Evolutionary conservation across 2,329 filamentous ascomycete genomes (phyloP), one percentile per base, ranked within the genome.

Genomic region (Basipetospora sp.): DNA sequence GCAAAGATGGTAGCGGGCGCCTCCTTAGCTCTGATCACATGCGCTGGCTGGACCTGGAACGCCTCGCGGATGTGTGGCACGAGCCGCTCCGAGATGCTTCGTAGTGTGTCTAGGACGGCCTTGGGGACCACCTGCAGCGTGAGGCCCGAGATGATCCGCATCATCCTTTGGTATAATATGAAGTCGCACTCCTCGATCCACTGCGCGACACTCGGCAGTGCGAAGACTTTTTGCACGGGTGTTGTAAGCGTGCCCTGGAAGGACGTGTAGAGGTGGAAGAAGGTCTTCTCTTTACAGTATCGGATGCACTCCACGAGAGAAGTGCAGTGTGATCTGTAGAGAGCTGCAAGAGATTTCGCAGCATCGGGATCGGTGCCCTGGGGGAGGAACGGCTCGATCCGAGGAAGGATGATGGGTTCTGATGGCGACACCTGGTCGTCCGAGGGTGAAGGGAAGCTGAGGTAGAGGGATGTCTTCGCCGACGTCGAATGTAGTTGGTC

Each of bases 151-250:
- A 96, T 76, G 43, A 94, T 92, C 38, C 80, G 78, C 61, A 94
- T 86, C 81, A 96, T 94, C 47, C 87, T 86, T 55, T 96, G 86
- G 54, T 98, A 98, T 62, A 94, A 82, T 25, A 88, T 70, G 60
- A 90, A 92, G 55, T 98, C 90, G 53, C 85, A 94, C 54, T 93
- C 81, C 53, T 90, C 83, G 43, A 98, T 92, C 90, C 90, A 98
- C 2, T 80, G 71, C 3, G 86, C 84, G 39, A 96, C 64, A 39
- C 77, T 77, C 3, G 80, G 76, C 50, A 93, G 76, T 11, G 77
- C 77, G 50, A 98, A 80, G 3, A 98, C 63, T 56, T 92, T 94
- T 56, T 94, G 86, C 3, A 96, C 88, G 5, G 90, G 90, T 57
- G 94, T 92, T 1, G 90, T 98, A 49, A 98, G 71, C 2, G 87